Evolutionary conservation across 768 basidiomycete genomes (phyloP), one percentile per base, ranked within the genome.

Genomic region (Lactifluus echinatus): DNA sequence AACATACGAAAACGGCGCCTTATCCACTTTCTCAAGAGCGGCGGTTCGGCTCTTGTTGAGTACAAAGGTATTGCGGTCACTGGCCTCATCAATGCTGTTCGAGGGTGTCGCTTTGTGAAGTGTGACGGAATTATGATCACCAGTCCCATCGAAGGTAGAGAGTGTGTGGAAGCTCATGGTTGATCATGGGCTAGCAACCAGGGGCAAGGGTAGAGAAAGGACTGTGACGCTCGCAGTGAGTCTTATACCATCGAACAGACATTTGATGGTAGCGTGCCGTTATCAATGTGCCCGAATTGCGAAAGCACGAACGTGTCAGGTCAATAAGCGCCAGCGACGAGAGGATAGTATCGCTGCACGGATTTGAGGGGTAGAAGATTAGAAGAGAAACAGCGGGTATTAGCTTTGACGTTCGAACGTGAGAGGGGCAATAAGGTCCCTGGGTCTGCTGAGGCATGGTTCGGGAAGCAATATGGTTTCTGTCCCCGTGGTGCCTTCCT

Each of bases 11-110:
- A 94, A 94, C 42, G 78, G 77, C 43, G 93, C 93, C 62, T 85
- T 85, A 71, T 95, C 93, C 58, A 96, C 81, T 69, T 92, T 89
- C 19, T 85, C 81, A 47, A 96, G 79, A 31, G 93, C 92, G 34
- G 82, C 84, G 15, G 86, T 79, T 61, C 93, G 84, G 54, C 83
- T 81, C 67, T 85, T 83, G 67, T 86, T 82, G 46, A 89, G 78
- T 33, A 66, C 31, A 3, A 28, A 31, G 11, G 39, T 2, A 52
- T 21, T 14, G 2, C 39, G 17, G 8, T 40, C 24, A 33, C 24
- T 17, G 19, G 15, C 29, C 6, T 17, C 40, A 3, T 55, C 53
- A 28, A 14, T 43, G 15, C 10, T 4, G 23, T 34, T 50, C 11
- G 44, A 17, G 48, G 52, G 40, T 3, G 21, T 8, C 4, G 21